A percentile compares a stretch with the other conserved stretches of the same genome.
Conservation (phyloP, 495 filamentous ascomycete genomes). For the Trichoderma parareesei region DNA sequence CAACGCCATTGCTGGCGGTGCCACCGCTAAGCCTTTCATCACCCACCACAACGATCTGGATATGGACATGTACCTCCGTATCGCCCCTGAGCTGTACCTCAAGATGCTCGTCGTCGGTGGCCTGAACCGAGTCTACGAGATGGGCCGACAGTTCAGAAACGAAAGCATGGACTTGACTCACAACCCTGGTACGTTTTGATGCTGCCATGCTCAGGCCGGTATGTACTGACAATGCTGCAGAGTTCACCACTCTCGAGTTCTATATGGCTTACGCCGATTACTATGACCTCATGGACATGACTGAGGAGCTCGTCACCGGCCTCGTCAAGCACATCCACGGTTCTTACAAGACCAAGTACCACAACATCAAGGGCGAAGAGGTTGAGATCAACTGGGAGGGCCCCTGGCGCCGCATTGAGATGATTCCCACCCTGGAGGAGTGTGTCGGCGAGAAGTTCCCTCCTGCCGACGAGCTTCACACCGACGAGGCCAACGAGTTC, state of each 20-base stretch:
- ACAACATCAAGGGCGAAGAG: slow-evolving; percentile 70
- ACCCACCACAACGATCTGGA: slow-evolving; percentile 93
- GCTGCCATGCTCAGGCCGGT: not conserved
- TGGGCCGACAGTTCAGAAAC: slow-evolving; percentile 89
- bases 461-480: slow-evolving; percentile 80
- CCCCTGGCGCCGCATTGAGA: slow-evolving; percentile 89
- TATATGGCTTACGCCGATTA: slow-evolving; percentile 94
- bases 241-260: slow-evolving; percentile 97
- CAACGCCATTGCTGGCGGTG: slow-evolving; percentile 90
- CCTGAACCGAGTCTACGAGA: slow-evolving; percentile 85
- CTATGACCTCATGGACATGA: slow-evolving; percentile 85
- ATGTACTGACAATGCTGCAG: slow-evolving; percentile 20
- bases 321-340: slow-evolving; percentile 88
- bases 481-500: slow-evolving; percentile 76
- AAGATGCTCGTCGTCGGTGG: slow-evolving; percentile 88
- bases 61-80: slow-evolving; percentile 80
- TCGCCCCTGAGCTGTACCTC: slow-evolving; percentile 92
- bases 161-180: slow-evolving; percentile 90
- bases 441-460: slow-evolving; percentile 91
- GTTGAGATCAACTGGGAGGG: slow-evolving; percentile 92
- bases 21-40: slow-evolving; percentile 90
- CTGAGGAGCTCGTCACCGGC: slow-evolving; percentile 88
- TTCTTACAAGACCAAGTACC: slow-evolving; percentile 71
- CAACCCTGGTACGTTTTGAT: slow-evolving; percentile 48
- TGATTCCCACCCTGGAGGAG: slow-evolving; percentile 91